phyloP scores from a whole-genome alignment of 2,329 filamentous ascomycete species.

The Phaeosphaeriaceae sp. region DNA sequence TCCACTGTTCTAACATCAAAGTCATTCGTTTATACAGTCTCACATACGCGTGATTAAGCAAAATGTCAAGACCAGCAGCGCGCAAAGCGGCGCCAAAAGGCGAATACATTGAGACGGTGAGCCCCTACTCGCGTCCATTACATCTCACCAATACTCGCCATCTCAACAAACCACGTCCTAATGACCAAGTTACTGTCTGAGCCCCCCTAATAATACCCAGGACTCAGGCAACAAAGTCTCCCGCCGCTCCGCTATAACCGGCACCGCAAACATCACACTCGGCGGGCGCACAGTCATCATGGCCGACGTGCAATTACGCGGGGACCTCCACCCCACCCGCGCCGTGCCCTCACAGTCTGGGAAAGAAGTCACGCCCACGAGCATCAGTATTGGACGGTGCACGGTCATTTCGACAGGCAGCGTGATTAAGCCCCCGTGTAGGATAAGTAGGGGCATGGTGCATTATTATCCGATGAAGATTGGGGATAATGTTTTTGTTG shows the following conservation, averaged over 20 bases:
- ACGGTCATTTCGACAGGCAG: slow-evolving; percentile 84
- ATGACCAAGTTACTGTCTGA: too few relatives aligned
- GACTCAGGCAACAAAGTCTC: slow-evolving; percentile 99
- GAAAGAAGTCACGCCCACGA: slow-evolving; percentile 50
- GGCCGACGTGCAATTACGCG: slow-evolving; percentile 91
- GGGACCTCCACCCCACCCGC: slow-evolving; percentile 71
- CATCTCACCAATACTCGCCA: not conserved
- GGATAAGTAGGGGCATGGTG: slow-evolving; percentile 77
- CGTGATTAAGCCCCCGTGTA: slow-evolving; percentile 81
- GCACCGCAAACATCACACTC: slow-evolving; percentile 97
- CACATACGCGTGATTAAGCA: not conserved
- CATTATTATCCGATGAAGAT: slow-evolving; percentile 91
- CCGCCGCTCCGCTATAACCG: slow-evolving; percentile 87
- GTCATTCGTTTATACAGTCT: not conserved
- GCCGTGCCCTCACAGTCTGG: slow-evolving; percentile 43
- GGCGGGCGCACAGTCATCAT: slow-evolving; percentile 94
- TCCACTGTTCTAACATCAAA: not conserved
- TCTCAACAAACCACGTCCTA: not conserved
- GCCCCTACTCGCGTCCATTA: not conserved
- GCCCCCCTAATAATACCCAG: slow-evolving; percentile 56
- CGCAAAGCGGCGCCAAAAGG: slow-evolving; percentile 74
- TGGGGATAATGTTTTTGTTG: slow-evolving; percentile 93
- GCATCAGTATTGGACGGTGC: slow-evolving; percentile 89
- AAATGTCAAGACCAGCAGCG: slow-evolving; percentile 54
- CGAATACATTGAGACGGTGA: slow-evolving; percentile 95